Evolutionary conservation across 73 alveolate genomes (phyloP).

Genomic region (Paramecium sexaurelia): DNA sequence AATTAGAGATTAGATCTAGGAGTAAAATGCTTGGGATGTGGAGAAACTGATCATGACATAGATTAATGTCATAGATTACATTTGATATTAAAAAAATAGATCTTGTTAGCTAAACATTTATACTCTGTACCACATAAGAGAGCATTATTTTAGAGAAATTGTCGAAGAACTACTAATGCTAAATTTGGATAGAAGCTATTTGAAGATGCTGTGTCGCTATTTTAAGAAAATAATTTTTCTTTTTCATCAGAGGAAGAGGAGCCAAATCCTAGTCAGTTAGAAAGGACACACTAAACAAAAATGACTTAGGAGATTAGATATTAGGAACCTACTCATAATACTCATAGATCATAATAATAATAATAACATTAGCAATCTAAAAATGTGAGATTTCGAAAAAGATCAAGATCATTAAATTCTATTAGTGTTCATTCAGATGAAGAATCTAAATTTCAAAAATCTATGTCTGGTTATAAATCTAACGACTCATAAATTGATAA

Average conservation of each 20-base stretch:
- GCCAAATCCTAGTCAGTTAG: background rate
- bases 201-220: slow-evolving; percentile 59
- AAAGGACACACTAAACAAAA: background rate
- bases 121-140: background rate
- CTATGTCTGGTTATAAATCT: slow-evolving; percentile 28
- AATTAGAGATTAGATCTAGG: slow-evolving; percentile 1
- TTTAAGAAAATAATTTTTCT: slow-evolving; percentile 30
- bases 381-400: slow-evolving; percentile 36
- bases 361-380: background rate
- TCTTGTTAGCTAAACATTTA: background rate
- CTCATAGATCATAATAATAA: background rate
- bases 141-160: background rate
- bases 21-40: slow-evolving; percentile 13
- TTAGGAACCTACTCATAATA: slow-evolving; percentile 11
- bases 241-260: slow-evolving; percentile 7
- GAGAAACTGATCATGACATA: slow-evolving; percentile 27
- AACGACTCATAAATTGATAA: background rate
- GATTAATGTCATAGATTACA: slow-evolving; percentile 28
- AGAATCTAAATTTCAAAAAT: slow-evolving; percentile 16
- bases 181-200: slow-evolving; percentile 49
- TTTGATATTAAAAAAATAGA: background rate
- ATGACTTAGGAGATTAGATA: background rate
- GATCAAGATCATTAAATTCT: slow-evolving; percentile 17
- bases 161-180: slow-evolving; percentile 45
- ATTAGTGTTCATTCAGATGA: slow-evolving; percentile 39